Base-by-base conservation (phyloP, 768 basidiomycete genomes). In the Auriscalpium microsporum region DNA sequence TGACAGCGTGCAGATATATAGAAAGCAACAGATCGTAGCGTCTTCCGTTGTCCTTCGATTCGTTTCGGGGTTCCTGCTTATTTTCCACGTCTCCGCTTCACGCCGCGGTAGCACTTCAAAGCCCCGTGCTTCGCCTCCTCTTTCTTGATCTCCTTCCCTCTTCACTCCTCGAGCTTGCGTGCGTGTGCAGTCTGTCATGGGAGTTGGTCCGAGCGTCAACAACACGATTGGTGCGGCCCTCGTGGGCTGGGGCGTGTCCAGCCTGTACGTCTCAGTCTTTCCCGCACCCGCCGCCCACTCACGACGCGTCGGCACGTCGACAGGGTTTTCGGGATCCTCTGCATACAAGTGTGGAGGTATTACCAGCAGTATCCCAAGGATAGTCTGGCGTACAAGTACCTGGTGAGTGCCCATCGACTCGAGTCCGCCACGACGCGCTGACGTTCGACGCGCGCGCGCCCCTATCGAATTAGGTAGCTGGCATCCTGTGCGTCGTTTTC, bases 311-410 rank as follows among this genome's bases (percentile, higher is more conserved):
- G 17, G 4, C 16, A 14, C 37, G n/a, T 33, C 21, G 4, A n/a
- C 49, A 61, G 58, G 7, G 16, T 56, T 28, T 61, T 61, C 40
- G 60, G 60, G 11, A 59, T 59, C 48, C 40, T 61, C 19, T 59
- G 60, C 35, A 35, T 61, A 11, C 60, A 61, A 42, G 46, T 48
- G 14, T 61, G 52, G 54, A 54, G 55, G 23, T 61, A 61, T 19
- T 59, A 51, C 19, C 38, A 40, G 16, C 58, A 52, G 50, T 61
- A 61, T 42, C 52, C 60, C 19, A 61, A 59, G 11, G 60, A 61
- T 11, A 45, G 45, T 33, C 33, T 2, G 13, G 36, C 47, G 33
- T 59, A 61, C 37, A 61, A 61, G 47, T 1, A 48, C n/a, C 21
- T 61, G 55, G 60, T 61, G 55, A 17, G 60, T 52, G 11, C 40